Percentiles rank a stretch among this genome's conserved stretches.
These are phyloP conservation scores for Gloeophyllum trabeum DNA, from an alignment of 768 basidiomycete genomes.

Conservation along the genomic window DNA sequence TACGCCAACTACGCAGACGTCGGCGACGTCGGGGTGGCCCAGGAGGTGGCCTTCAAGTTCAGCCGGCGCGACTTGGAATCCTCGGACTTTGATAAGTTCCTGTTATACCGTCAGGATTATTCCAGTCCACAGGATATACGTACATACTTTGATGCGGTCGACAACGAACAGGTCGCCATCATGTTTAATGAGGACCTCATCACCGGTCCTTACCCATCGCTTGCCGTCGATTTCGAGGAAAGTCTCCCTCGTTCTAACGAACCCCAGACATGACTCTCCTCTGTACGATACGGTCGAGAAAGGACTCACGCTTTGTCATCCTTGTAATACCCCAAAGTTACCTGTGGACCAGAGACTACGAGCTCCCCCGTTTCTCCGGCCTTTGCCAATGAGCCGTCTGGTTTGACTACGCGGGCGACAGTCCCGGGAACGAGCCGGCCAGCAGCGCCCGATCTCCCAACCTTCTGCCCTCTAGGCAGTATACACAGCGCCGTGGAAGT, in stretches of 20 bases:
- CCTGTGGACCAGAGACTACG: conserved; percentile 30
- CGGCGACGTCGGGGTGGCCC: conserved; percentile 31
- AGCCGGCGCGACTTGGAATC: conserved; percentile 26
- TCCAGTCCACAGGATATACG: not conserved
- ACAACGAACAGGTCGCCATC: conserved; percentile 56
- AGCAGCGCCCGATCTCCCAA: conserved; percentile 16
- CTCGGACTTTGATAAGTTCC: conserved; percentile 65
- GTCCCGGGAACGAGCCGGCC: conserved; percentile 35
- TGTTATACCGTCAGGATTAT: conserved; percentile 12
- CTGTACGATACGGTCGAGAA: not conserved
- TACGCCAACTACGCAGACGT: conserved; percentile 35
- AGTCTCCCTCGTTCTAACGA: conserved; percentile 45
- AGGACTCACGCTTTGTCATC: conserved; percentile 10
- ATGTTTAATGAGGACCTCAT: conserved; percentile 56
- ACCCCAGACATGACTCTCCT: conserved; percentile 6
- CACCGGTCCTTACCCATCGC: conserved; percentile 58
- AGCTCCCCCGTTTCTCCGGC: conserved; percentile 39
- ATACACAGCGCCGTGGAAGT: conserved; percentile 25
- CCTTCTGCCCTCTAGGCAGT: conserved; percentile 13
- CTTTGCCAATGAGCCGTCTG: conserved; percentile 30
- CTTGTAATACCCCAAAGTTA: conserved; percentile 22
- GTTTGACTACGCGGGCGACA: conserved; percentile 29
- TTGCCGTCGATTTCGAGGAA: conserved; percentile 37
- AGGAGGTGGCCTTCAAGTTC: conserved; percentile 25
- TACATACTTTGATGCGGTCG: conserved; percentile 58